Base-by-base conservation (phyloP, 176 grass and related monocot genomes). In the Musa itinerans region DNA sequence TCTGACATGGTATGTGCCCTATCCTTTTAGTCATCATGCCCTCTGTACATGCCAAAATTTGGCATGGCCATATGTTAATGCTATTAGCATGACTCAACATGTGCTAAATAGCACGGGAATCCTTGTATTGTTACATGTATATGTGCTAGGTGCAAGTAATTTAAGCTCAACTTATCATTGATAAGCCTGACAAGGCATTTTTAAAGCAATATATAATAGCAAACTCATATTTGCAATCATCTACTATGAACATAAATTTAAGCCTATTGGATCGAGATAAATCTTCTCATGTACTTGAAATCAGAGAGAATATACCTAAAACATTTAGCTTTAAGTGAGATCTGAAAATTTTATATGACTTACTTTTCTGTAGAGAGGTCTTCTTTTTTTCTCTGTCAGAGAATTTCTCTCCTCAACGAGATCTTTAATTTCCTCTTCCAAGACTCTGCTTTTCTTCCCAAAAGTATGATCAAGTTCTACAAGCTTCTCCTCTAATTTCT, bases 361-460 rank as follows among this genome's bases (percentile, higher is more conserved):
- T 90, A 91, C 94, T 81, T 93, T 98, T 81, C 88, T 83, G 86
- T 91, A 97, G 76, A 97, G 85, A 80, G 94, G 94, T 65, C 88
- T 89, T 59, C 83, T 97, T 75, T 91, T 93, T 26, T 83, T 89
- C 16, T 87, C 86, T 0, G 86, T 69, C 8, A 97, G 52, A 61
- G 87, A 82, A 74, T 97, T 93, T 27, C 88, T 82, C 74, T 97
- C 90, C 65, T 97, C 94, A 19, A 97, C 86, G 23, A 97, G 75
- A 57, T 97, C 86, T 78, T 87, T 87, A 56, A 97, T 87, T 75
- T 97, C 83, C 77, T 85, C 90, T 69, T 97, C 87, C 69, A 93
- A 70, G 79, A 78, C 94, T 71, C 94, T 87, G 52, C 94, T 86
- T 66, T 93, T 97, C 79, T 97, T 97, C 48, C 90, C 94, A 68